phyloP scores from a whole-genome alignment of 192 early-diverging fungal genomes.

The Backusella mclennaniae region DNA sequence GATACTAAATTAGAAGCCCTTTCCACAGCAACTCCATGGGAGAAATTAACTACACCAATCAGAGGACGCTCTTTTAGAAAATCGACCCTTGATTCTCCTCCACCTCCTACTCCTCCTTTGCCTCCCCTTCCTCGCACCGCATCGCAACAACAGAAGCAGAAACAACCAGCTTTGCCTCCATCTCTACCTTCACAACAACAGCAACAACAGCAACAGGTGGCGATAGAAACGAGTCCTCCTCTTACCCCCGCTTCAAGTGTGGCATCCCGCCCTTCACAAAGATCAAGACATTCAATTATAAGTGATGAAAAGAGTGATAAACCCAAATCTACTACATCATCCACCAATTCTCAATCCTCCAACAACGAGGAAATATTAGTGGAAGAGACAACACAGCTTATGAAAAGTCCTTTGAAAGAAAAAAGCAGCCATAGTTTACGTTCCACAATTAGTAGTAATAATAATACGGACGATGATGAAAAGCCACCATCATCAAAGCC shows the following conservation, averaged over 20 bases:
- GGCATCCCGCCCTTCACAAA: slow-evolving; percentile 7
- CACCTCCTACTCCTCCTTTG: background rate
- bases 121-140: slow-evolving; percentile 3
- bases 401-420: background rate
- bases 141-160: background rate
- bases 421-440: background rate
- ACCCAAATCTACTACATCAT: background rate
- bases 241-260: slow-evolving; percentile 19
- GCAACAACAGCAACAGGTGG: background rate
- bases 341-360: background rate
- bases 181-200: background rate
- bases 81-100: background rate
- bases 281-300: background rate
- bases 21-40: background rate
- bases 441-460: background rate
- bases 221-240: slow-evolving; percentile 14
- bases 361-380: background rate
- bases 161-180: background rate
- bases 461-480: background rate
- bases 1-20: background rate
- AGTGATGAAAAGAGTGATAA: slow-evolving; percentile 1
- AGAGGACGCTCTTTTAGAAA: background rate
- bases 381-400: background rate
- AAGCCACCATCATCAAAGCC: background rate
- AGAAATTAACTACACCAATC: background rate